Conservation (phyloP, 768 basidiomycete genomes). For the Rhodotorula diobovata region DNA sequence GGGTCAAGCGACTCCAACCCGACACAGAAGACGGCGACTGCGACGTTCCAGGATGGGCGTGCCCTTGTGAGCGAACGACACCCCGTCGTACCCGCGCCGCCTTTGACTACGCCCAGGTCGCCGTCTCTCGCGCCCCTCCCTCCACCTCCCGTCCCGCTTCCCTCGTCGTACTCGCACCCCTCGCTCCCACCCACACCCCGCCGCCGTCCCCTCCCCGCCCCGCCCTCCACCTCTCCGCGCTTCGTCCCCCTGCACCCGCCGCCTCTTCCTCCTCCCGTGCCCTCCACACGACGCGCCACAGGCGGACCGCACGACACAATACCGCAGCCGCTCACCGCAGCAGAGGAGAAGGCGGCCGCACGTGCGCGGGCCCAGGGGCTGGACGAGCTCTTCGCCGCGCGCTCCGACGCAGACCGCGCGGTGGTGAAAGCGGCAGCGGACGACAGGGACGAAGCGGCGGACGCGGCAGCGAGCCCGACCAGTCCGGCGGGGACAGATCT, state of each 20-base stretch:
- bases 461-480: background rate
- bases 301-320: too few relatives aligned
- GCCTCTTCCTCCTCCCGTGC: background rate
- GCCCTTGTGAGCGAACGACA: too few relatives aligned
- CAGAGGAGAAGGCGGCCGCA: background rate
- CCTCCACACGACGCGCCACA: background rate
- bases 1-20: too few relatives aligned
- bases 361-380: background rate
- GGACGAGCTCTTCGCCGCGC: background rate
- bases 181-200: background rate
- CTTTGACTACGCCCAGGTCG: background rate
- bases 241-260: constrained; percentile 5
- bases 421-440: background rate
- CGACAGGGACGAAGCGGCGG: background rate
- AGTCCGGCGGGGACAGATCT: background rate
- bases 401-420: background rate
- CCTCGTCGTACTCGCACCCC: background rate
- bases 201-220: background rate
- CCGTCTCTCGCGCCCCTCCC: background rate
- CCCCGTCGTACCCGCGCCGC: too few relatives aligned
- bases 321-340: too few relatives aligned
- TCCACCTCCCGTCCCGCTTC: background rate
- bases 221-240: background rate
- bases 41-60: too few relatives aligned
- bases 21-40: too few relatives aligned